Evolutionary conservation across 306 rosid species (phyloP).

Genomic region (Hippophae tibetana): DNA sequence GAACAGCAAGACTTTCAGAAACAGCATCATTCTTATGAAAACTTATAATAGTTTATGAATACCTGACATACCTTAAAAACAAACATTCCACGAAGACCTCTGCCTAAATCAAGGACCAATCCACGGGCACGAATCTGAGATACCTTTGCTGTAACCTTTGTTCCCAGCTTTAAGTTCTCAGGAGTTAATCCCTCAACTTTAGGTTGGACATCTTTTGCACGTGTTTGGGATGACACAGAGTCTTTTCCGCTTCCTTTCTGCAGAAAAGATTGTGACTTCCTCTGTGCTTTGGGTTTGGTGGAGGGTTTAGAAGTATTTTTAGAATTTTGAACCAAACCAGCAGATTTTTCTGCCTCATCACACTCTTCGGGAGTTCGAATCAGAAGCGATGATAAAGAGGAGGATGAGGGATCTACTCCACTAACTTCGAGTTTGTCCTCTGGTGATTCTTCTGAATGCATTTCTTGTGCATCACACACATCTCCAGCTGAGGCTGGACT

Average conservation of each 20-base stretch:
- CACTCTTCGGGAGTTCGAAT: conserved; percentile 83
- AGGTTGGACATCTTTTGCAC: conserved; percentile 4
- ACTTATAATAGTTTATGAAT: background rate
- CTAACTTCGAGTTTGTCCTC: conserved; percentile 24
- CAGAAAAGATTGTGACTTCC: conserved; percentile 22
- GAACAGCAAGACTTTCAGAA: conserved; percentile 5
- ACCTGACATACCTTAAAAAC: conserved; percentile 56
- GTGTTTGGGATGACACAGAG: conserved; percentile 7
- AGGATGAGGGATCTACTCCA: conserved; percentile 25
- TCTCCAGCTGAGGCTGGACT: conserved; percentile 39
- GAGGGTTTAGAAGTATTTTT: conserved; percentile 14
- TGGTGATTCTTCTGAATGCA: conserved; percentile 27
- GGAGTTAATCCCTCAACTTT: conserved; percentile 25
- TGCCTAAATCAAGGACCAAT: conserved; percentile 83
- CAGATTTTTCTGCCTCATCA: conserved; percentile 66
- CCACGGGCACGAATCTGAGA: conserved; percentile 72
- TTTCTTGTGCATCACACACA: conserved; percentile 24
- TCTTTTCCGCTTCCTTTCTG: conserved; percentile 21
- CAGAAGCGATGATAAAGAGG: conserved; percentile 47
- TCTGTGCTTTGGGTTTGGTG: conserved; percentile 20
- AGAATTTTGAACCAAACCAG: conserved; percentile 29
- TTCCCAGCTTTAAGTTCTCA: conserved; percentile 56
- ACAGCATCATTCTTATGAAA: background rate
- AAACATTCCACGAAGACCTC: conserved; percentile 77
- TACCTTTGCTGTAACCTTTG: conserved; percentile 54